Base-by-base conservation (phyloP, 495 filamentous ascomycete species). In the Penicillium bovifimosum region DNA sequence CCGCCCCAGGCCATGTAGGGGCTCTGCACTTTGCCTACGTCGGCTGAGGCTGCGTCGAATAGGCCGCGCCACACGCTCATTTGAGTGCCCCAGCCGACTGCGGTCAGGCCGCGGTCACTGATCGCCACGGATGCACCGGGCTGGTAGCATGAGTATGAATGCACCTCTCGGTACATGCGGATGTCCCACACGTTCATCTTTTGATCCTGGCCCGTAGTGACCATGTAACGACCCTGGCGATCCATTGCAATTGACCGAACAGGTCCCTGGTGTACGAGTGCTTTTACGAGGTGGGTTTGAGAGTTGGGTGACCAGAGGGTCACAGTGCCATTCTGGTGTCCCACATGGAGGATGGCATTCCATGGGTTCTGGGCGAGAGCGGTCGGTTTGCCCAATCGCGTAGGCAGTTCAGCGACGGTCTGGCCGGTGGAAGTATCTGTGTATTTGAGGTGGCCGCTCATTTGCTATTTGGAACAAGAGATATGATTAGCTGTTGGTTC, bases 101-200 rank as follows among this genome's bases (percentile, higher is more conserved):
- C 90, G 2, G 90, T 88, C 18, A 97, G 74, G 28, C 83, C 83
- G 11, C 86, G 85, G 67, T 97, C 95, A 63, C 87, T 92, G 70
- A 98, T 93, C 7, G 88, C 76, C 17, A 97, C 73, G 4, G 86
- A 84, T 16, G 87, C 83, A n/a, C 88, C 91, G 6, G 95, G 95
- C 45, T 87, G 81, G 39, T 86, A 82, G 47, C 90, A 88, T 52
- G 89, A 92, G 74, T 96, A 96, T 54, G 78, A 87, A 67, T 95
- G 88, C 13, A 97, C 86, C 62, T 95, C 87, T 47, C 87, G 88
- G 71, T 91, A 95, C 78, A 87, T 95, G 17, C 93, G 86, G 57
- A 98, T 86, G 66, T 98, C 93, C 90, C 95, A 98, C 14, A 98
- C 85, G 20, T 86, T 82, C 90, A 97, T 96, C 63, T 85, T 88